These are phyloP conservation scores for Kodamaea hsintzibuensis DNA, from an alignment of 805 yeast genomes.

Conservation along the genomic window DNA sequence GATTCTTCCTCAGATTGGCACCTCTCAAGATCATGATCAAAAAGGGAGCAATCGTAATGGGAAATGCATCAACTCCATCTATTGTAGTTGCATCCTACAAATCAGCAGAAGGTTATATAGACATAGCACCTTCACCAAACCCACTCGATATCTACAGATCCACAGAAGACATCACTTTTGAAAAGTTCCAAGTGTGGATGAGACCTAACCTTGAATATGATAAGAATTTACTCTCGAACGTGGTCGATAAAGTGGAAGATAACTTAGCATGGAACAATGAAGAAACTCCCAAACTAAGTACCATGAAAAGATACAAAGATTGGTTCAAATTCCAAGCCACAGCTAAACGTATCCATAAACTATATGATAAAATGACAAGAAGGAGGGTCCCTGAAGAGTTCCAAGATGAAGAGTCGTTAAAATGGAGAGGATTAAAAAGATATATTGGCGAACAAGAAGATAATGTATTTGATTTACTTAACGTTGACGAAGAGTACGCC, in stretches of 20 bases:
- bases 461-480: conserved; percentile 27
- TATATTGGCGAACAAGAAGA: conserved; percentile 51
- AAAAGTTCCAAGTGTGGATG: conserved; percentile 58
- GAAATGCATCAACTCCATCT: conserved; percentile 77
- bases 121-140: conserved; percentile 49
- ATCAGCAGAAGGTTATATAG: conserved; percentile 56
- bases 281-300: conserved; percentile 6
- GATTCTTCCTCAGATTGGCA: conserved; percentile 35
- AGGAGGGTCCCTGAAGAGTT: background rate
- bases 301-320: conserved; percentile 20
- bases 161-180: conserved; percentile 44
- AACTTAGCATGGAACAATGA: background rate
- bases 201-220: conserved; percentile 72
- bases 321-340: conserved; percentile 23
- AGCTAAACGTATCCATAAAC: conserved; percentile 6
- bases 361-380: conserved; percentile 9
- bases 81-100: conserved; percentile 63
- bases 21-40: conserved; percentile 65
- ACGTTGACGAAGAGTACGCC: conserved; percentile 72
- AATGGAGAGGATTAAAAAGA: conserved; percentile 79
- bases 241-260: background rate
- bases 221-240: conserved; percentile 9
- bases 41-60: conserved; percentile 74
- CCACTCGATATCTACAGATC: conserved; percentile 57
- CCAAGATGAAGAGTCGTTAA: conserved; percentile 51